These are phyloP conservation scores for Hypoxylon fragiforme DNA, from an alignment of 495 filamentous ascomycete species.

Conservation along the genomic window DNA sequence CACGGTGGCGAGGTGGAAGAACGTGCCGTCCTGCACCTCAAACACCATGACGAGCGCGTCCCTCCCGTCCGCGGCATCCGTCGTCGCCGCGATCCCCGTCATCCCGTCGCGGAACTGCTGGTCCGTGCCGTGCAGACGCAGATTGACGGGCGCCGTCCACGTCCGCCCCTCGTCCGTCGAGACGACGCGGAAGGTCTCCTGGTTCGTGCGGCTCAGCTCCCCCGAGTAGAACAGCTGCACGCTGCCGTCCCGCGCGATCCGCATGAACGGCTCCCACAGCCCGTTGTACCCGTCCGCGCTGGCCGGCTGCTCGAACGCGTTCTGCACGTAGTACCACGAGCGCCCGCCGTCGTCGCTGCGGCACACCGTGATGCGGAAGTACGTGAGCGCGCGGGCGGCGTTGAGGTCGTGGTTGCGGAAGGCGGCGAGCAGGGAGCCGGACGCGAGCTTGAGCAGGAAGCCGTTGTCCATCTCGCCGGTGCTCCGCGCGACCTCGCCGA, in stretches of 20 bases:
- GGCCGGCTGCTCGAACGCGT: slow-evolving; percentile 44
- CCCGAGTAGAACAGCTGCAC: slow-evolving; percentile 64
- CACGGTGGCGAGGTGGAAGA: slow-evolving; percentile 55
- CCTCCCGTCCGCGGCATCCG: slow-evolving; percentile 39
- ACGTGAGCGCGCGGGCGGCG: slow-evolving; percentile 41
- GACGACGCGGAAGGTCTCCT: slow-evolving; percentile 60
- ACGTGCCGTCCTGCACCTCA: slow-evolving; percentile 52
- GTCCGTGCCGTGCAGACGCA: slow-evolving; percentile 44
- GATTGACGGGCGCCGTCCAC: slow-evolving; percentile 46
- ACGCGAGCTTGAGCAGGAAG: slow-evolving; percentile 57
- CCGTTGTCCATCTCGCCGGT: slow-evolving; percentile 61
- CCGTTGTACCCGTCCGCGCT: slow-evolving; percentile 49
- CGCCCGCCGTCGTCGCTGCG: slow-evolving; percentile 55
- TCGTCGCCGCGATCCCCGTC: slow-evolving; percentile 62
- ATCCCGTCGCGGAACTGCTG: slow-evolving; percentile 44
- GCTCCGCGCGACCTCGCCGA: slow-evolving; percentile 30
- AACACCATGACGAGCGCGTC: slow-evolving; percentile 59
- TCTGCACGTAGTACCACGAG: slow-evolving; percentile 55
- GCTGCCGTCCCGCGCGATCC: slow-evolving; percentile 48
- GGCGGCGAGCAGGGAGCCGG: slow-evolving; percentile 53
- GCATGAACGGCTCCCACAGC: slow-evolving; percentile 65
- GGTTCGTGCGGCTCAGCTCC: slow-evolving; percentile 57
- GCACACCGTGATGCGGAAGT: slow-evolving; percentile 64
- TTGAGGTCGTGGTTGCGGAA: slow-evolving; percentile 63
- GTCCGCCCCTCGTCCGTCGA: slow-evolving; percentile 55